A percentile compares a stretch with the other conserved stretches of the same genome.
phyloP scores from a whole-genome alignment of 2,329 filamentous ascomycete genomes.

The Pseudogymnoascus pannorum region DNA sequence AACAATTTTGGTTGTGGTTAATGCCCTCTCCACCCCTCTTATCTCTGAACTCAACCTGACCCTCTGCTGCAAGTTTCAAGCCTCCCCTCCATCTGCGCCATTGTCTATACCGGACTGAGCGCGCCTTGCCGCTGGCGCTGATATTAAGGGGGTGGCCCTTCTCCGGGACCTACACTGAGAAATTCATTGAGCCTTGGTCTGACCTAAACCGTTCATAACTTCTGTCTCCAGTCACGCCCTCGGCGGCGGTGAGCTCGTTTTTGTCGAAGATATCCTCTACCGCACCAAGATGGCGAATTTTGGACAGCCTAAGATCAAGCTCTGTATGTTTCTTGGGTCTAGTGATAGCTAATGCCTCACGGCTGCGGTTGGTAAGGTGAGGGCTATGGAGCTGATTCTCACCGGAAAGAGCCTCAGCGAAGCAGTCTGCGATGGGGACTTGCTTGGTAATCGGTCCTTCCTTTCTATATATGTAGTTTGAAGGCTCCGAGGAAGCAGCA shows the following conservation, averaged over 20 bases:
- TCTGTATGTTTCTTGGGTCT: constrained; percentile 85
- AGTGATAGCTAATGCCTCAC: constrained; percentile 88
- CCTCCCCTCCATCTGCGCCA: too few relatives aligned
- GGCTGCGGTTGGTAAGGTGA: constrained; percentile 71
- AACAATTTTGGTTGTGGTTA: background rate
- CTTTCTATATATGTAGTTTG: too few relatives aligned
- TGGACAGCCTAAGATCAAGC: constrained; percentile 94
- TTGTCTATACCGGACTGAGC: constrained; percentile 79
- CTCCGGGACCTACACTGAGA: constrained; percentile 73
- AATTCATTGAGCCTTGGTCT: constrained; percentile 96
- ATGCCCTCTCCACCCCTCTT: constrained; percentile 78
- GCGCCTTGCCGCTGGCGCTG: constrained; percentile 87
- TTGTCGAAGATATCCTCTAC: constrained; percentile 97
- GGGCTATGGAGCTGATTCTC: constrained; percentile 85
- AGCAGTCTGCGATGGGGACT: constrained; percentile 33
- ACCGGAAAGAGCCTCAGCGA: constrained; percentile 81
- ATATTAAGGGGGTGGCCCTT: constrained; percentile 99
- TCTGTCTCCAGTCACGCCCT: constrained; percentile 93
- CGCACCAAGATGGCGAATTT: constrained; percentile 81
- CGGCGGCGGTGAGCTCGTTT: constrained; percentile 88
- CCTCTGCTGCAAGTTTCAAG: constrained; percentile 38
- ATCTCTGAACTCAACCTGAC: constrained; percentile 84
- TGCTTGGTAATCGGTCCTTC: too few relatives aligned
- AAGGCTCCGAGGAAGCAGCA: too few relatives aligned
- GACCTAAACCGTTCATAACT: constrained; percentile 87